A percentile compares a stretch with the other conserved stretches of the same genome.
Evolutionary conservation across 495 filamentous ascomycete species (phyloP).

Genomic region (Bacidia gigantensis): DNA sequence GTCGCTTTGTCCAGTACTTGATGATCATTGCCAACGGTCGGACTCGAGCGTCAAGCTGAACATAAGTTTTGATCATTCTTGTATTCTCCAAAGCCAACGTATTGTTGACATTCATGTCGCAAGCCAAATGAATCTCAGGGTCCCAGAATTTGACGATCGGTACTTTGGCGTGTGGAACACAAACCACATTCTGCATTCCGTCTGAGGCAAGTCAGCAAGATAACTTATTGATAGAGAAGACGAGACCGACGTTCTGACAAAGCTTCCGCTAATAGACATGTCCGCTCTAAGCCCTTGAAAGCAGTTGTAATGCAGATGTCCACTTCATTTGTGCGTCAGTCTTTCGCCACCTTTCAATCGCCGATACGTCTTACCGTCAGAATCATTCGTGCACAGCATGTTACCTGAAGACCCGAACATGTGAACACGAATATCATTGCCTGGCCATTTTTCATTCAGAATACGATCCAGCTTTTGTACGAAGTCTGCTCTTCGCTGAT

Average conservation of each 20-base stretch:
- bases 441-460: constrained; percentile 83
- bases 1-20: constrained; percentile 89
- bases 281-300: constrained; percentile 68
- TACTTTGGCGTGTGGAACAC: constrained; percentile 85
- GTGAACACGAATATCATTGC: constrained; percentile 74
- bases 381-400: constrained; percentile 86
- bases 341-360: neutral
- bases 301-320: constrained; percentile 94
- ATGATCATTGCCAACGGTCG: constrained; percentile 88
- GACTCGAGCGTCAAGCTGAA: constrained; percentile 82
- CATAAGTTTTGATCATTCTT: constrained; percentile 94
- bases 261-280: constrained; percentile 75
- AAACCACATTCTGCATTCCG: constrained; percentile 92
- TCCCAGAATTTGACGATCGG: constrained; percentile 99
- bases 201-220: constrained; percentile 39
- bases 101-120: constrained; percentile 98
- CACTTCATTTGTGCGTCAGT: constrained; percentile 41
- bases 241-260: constrained; percentile 61
- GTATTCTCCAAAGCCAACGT: constrained; percentile 90
- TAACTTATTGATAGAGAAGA: constrained; percentile 13
- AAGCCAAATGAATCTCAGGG: constrained; percentile 77
- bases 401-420: constrained; percentile 97
- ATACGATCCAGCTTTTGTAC: constrained; percentile 75
- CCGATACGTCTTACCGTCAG: constrained; percentile 57
- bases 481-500: constrained; percentile 56